Conservation (phyloP, 257 asterid species). For the Solanum lycopersicoides region DNA sequence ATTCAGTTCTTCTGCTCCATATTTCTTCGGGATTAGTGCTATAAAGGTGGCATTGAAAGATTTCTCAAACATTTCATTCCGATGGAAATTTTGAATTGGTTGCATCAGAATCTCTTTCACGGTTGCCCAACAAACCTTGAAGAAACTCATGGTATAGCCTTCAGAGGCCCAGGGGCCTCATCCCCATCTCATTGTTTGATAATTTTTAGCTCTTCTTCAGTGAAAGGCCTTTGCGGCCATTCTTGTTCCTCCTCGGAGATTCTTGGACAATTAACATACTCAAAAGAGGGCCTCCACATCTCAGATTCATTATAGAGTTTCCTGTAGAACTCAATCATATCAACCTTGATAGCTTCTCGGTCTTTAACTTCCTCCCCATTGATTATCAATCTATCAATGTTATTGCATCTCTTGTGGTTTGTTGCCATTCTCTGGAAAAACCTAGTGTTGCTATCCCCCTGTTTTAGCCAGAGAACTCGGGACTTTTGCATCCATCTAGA, state of each 20-base stretch:
- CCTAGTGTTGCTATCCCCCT: not conserved
- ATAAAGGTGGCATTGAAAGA: not conserved
- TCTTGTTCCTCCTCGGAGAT: not conserved
- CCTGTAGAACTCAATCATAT: not conserved
- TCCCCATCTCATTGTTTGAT: not conserved
- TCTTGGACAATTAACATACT: not conserved
- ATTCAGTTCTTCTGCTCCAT: not conserved
- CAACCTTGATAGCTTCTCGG: not conserved
- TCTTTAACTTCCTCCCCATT: not conserved
- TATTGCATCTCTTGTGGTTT: not conserved
- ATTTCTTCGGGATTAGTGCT: not conserved
- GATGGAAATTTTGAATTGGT: not conserved
- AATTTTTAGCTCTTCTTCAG: not conserved
- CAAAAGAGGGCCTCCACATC: not conserved
- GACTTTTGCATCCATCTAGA: not conserved
- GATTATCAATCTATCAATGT: not conserved
- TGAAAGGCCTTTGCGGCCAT: not conserved
- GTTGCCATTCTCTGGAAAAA: not conserved
- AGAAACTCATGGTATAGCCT: not conserved
- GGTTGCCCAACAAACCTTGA: not conserved
- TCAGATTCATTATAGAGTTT: not conserved
- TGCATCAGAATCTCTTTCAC: not conserved
- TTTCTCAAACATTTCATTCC: not conserved
- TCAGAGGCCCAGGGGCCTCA: not conserved
- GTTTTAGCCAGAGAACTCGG: not conserved